Base-by-base conservation (phyloP, 2,329 filamentous ascomycete genomes). In the Fusarium miscanthi region DNA sequence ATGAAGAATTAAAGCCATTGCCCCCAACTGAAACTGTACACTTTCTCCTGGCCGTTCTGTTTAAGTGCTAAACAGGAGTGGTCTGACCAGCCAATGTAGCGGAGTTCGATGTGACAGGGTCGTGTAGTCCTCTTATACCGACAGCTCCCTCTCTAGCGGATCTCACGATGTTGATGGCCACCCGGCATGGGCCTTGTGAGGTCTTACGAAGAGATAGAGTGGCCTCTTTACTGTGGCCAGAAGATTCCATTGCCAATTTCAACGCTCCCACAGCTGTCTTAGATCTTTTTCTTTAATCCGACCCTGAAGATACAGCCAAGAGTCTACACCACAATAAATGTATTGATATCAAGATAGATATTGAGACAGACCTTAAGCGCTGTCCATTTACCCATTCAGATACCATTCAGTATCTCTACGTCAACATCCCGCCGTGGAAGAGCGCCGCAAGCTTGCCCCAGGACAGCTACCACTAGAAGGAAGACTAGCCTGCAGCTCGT, bases 41-140 rank as follows among this genome's bases (percentile, higher is more conserved):
- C 14, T 16, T 35, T 35, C 33, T 35, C 33, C 33, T 16, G 33
- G 33, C 14, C 33, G 14, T 16, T 35, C 14, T 35, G 33, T 35
- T 35, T 35, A 35, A 35, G 33, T 35, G 33, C 33, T 8, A 40
- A 21, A 21, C 37, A 10, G 19, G 19, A 38, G 19, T 38, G 19
- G 21, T 21, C 37, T 21, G 11, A 21, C 19, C 63, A 72, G 60
- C 58, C 67, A 69, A 56, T 71, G 63, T 71, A 69, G 70, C 57
- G 56, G 52, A 63, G 42, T 70, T 72, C 63, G 60, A 64, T 54
- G 64, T 38, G 46, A 38, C 41, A 35, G 37, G 30, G 21, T 23
- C 40, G n/a, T 6, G 21, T 23, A 41, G 12, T 41, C 21, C 21
- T 7, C 40, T 41, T 16, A 41, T 16, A 23, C 40, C 8, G 38